Percentiles rank a stretch among this genome's conserved stretches.
These are phyloP conservation scores for Bipolaris bicolor DNA, from an alignment of 2,329 filamentous ascomycete species.

Conservation along the genomic window DNA sequence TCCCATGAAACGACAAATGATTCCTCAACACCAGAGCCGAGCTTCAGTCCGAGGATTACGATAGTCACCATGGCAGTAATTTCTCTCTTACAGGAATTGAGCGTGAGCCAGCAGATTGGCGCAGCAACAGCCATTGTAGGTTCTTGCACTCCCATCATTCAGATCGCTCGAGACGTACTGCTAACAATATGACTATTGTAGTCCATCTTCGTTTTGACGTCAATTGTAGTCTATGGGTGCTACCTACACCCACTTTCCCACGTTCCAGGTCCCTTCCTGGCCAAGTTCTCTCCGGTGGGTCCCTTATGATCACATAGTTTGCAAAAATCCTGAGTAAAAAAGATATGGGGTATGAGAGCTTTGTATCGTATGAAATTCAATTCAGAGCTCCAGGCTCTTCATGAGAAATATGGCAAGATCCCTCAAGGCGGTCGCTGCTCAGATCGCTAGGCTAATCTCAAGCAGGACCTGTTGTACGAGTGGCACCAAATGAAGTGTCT, in stretches of 20 bases:
- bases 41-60: not conserved
- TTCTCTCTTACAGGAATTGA: not conserved
- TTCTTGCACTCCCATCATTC: not conserved
- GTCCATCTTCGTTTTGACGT: not conserved
- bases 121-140: not conserved
- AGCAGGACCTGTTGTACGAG: not conserved
- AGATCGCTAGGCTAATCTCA: not conserved
- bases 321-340: not conserved
- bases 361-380: conserved; percentile 5
- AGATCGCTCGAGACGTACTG: not conserved
- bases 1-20: not conserved
- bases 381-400: conserved; percentile 4
- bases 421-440: not conserved
- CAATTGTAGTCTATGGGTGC: not conserved
- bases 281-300: conserved; percentile 3
- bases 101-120: not conserved
- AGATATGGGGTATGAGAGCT: conserved; percentile 4
- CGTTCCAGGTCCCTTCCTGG: not conserved
- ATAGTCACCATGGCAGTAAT: not conserved
- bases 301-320: not conserved
- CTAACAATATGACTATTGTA: not conserved
- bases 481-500: conserved; percentile 3
- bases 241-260: not conserved
- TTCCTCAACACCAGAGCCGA: not conserved
- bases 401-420: not conserved